Base-by-base conservation (phyloP, 2,329 filamentous ascomycete genomes). In the Colletotrichum sp. region DNA sequence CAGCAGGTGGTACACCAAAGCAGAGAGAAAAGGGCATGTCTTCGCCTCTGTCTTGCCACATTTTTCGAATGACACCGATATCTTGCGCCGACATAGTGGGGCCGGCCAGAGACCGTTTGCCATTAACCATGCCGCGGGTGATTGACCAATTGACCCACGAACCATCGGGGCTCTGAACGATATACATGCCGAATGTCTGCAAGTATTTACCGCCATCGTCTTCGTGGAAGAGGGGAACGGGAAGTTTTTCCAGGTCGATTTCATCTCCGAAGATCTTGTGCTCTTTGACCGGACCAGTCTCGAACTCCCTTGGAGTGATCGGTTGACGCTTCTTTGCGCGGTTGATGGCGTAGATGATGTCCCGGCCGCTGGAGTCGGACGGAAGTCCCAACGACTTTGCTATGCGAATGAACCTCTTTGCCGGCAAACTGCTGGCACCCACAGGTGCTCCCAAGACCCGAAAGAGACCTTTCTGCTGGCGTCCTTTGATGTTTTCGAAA, bases 401-500 rank as follows among this genome's bases (percentile, higher is more conserved):
- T 27, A 34, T 62, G 59, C 29, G 59, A 32, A 34, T 62, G 29
- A 62, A 34, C 25, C 59, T 27, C 29, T 62, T 62, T 29, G 29
- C 59, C 3, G 59, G 59, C 25, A 62, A 29, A 12, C 19, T 62
- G 29, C 59, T 62, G 15, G 59, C 59, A 2, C 83, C 84, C 3
- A 80, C 85, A 0, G 88, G 84, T 0, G 85, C 85, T 25, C 88
- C 88, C 4, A 90, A 82, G 25, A 89, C 89, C 11, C 87, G 82
- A 76, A 82, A 90, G 1, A 90, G 81, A 8, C 88, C 88, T 57
- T 88, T 79, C 39, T 86, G 78, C 16, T 62, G 25, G 6, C 81
- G 81, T 2, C 88, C 88, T 68, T 85, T 88, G 69, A 90, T 72
- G 32, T 90, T 90, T 80, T 89, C 87, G 83, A 90, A 89, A 0